Evolutionary conservation across 2,329 filamentous ascomycete genomes (phyloP), one percentile per base, ranked within the genome.

Genomic region (Ophiostoma ulmi): DNA sequence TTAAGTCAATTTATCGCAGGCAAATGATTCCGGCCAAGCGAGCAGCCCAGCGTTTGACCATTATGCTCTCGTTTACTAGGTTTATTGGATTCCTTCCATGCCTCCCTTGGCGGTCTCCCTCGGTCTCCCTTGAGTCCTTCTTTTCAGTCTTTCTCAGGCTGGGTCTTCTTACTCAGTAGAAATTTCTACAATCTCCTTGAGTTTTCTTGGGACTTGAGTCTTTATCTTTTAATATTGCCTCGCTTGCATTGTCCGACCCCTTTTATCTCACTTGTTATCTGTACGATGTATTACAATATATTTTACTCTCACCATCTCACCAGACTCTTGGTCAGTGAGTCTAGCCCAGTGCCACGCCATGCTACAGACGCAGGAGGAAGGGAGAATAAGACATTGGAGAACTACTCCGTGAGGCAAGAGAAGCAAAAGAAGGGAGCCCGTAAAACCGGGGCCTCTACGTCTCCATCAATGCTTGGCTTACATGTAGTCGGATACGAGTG

Each of bases 1-100:
- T 31, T 31, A 31, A 31, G 3, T 31, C 31, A 31, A 31, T 31
- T 11, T 20, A 48, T 48, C 17, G n/a, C 44, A 48, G 44, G 44
- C n/a, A 58, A 58, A 58, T 26, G 11, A 58, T 26, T 31, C 61
- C 35, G 61, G 22, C 31, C 31, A 36, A 38, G 31, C 31, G 61
- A 64, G 20, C 61, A 64, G 26, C 31, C 61, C 26, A 64, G 61
- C 61, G 61, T 64, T 64, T 64, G 61, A 64, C 61, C 31, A 64
- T 36, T 35, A 17, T 17, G 35, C 61, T 35, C 31, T 64, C 17
- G 31, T 38, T 58, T 26, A 58, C 13, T 26, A 58, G 52, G 22
- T 64, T 14, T 61, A 61, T 31, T 38, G 61, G 61, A 26, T 58
- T 11, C 17, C 48, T 55, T 55, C 26, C 58, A 31, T 11, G 26